Evolutionary conservation across 2,329 filamentous ascomycete genomes (phyloP), one percentile per base, ranked within the genome.

Genomic region (Dryadomyces quercivorus): DNA sequence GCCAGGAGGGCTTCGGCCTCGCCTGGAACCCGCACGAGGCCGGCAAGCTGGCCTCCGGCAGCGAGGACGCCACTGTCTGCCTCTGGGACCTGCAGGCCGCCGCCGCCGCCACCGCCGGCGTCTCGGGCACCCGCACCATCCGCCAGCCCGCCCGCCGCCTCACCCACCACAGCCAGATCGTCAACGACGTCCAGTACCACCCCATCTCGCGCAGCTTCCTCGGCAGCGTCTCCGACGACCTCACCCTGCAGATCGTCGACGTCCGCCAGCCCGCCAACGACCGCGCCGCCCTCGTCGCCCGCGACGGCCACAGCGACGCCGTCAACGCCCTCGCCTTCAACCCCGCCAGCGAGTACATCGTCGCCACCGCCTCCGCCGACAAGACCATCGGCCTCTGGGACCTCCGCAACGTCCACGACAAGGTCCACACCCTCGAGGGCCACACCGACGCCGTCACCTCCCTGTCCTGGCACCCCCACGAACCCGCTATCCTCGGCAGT

Each of bases 241-340:
- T 93, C 61, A 96, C 89, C 8, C 81, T 97, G 58, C 88, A 96
- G 69, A 86, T 98, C 57, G 78, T 97, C 57, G 93, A 98, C 67
- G 78, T 86, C n/a, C 85, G 93, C 62, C 78, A 80, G 64, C 65
- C 76, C 34, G 78, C 82, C 54, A 83, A 76, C 54, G 81, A 80
- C 59, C 80, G 78, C 59, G 82, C 88, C 0, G 82, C 87, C 5
- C 77, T 86, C 51, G 78, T 84, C 43, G 85, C 82, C 18, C 75
- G 80, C 59, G 76, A 81, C 50, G 91, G 91, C 10, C 94, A 98
- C 66, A 79, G 79, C 9, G 93, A 97, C 68, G 92, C 92, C 18
- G 91, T 98, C 69, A 98, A 98, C 67, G 86, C 89, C n/a, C 75
- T 98, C 26, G 85, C 93, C 0, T 98, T 96, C 73, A 95, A 96